phyloP scores from a whole-genome alignment of 495 filamentous ascomycete species.

The Aspergillus kassunensis region DNA sequence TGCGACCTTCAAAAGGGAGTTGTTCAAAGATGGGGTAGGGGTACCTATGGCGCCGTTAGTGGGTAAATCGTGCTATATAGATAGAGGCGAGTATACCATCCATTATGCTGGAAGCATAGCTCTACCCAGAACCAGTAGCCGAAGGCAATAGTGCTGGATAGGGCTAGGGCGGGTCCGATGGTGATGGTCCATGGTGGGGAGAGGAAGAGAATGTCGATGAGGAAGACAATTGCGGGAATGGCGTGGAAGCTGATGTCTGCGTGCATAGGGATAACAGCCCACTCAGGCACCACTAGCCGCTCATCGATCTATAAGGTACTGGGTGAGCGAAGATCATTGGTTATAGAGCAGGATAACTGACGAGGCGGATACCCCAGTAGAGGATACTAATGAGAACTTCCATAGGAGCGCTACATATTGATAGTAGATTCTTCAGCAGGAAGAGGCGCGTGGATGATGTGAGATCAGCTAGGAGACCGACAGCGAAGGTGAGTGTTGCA shows the following conservation, averaged over 20 bases:
- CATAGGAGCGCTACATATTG: constrained; percentile 69
- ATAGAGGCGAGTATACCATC: constrained; percentile 50
- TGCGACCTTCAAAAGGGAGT: constrained; percentile 56
- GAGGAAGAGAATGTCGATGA: constrained; percentile 68
- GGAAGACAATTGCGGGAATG: constrained; percentile 67
- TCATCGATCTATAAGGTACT: constrained; percentile 57
- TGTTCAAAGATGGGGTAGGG: constrained; percentile 80
- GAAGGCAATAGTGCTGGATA: constrained; percentile 64
- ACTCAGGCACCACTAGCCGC: constrained; percentile 52
- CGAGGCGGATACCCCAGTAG: constrained; percentile 70
- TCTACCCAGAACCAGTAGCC: constrained; percentile 90
- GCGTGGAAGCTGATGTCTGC: constrained; percentile 77
- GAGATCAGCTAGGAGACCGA: constrained; percentile 73
- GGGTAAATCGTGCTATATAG: background rate
- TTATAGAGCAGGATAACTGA: constrained; percentile 12
- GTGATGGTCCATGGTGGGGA: constrained; percentile 78
- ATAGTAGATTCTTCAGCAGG: constrained; percentile 66
- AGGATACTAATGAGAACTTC: constrained; percentile 80
- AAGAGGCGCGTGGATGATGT: constrained; percentile 63
- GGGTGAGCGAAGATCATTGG: constrained; percentile 6
- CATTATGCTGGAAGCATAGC: constrained; percentile 68
- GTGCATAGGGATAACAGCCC: constrained; percentile 38
- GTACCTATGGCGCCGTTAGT: constrained; percentile 51
- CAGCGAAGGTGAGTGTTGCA: constrained; percentile 62
- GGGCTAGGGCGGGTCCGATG: constrained; percentile 52